Base-by-base conservation (phyloP, 495 filamentous ascomycete species). In the Penicillium turbatum region DNA sequence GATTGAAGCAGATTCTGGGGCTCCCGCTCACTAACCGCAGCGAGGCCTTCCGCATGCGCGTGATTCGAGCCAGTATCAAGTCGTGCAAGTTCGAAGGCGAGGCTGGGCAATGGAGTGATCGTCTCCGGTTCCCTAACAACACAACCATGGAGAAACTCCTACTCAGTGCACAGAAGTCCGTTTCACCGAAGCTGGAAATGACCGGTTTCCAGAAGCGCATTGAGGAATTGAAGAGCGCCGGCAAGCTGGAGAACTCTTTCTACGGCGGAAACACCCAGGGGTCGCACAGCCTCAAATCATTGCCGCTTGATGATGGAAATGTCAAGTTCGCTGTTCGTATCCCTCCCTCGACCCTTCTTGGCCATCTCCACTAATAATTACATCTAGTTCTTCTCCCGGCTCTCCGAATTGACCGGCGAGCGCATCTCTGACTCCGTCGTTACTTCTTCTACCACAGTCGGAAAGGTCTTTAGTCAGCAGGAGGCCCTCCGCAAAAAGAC, bases 271-370 rank as follows among this genome's bases (percentile, higher is more conserved):
- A 36, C 46, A 55, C 48, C 56, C 50, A 41, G 46, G 62, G 57
- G 35, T 54, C 39, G 17, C 66, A 62, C 35, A 57, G 63, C 17
- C 64, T 60, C 56, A 53, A 64, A 27, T 40, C 53, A 15, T 69
- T 85, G 5, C 68, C 81, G 7, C 56, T 95, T 36, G 64, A 66
- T 12, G 79, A 90, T 52, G 75, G 76, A 3, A 64, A 68, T 8
- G 61, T 88, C 57, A 90, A 88, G 63, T 92, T 92, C 71, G 82
- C 82, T 54, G 87, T 92, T 76, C 68, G 87, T 82, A 10, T 44
- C 48, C 24, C 16, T 36, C 16, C 24, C 35, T 41, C 5, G n/a
- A 11, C 16, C 21, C 9, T 37, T 29, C 21, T 41, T 36, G n/a
- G 45, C 2, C 44, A 39, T 6, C 11, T 17, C 13, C 29, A n/a